phyloP scores from a whole-genome alignment of 1,284 basidiomycete species.

The Trametes polyzona region DNA sequence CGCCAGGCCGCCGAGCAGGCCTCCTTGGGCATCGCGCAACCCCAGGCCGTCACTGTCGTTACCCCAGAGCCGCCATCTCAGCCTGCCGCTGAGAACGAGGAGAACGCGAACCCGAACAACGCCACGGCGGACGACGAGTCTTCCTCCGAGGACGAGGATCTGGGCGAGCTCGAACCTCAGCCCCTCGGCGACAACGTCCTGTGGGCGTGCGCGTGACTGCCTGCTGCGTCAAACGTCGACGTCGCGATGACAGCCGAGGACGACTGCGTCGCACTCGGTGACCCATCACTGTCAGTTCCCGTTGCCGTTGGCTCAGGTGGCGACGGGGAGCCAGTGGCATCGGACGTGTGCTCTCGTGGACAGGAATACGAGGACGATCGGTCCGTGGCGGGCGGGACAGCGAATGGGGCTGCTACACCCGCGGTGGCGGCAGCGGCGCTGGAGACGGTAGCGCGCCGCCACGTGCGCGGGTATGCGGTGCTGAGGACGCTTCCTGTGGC shows the following conservation, averaged over 20 bases:
- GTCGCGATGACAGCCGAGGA: slow-evolving; percentile 1
- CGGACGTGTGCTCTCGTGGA: slow-evolving; percentile 8
- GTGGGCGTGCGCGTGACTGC: slow-evolving; percentile 26
- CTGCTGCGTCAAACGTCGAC: slow-evolving; percentile 11
- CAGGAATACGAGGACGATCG: slow-evolving; percentile 10
- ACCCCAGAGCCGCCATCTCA: not conserved
- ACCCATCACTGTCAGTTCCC: slow-evolving; percentile 19
- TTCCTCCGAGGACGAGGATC: slow-evolving; percentile 32
- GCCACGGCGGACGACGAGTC: slow-evolving; percentile 31
- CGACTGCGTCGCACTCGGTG: slow-evolving; percentile 20
- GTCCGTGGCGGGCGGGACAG: slow-evolving; percentile 14
- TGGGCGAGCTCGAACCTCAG: slow-evolving; percentile 33
- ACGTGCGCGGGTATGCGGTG: slow-evolving; percentile 45
- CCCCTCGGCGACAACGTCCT: slow-evolving; percentile 23
- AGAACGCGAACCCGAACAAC: slow-evolving; percentile 31
- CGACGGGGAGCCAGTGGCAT: not conserved
- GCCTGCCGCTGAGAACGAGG: slow-evolving; percentile 28
- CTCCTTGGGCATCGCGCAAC: slow-evolving; percentile 5
- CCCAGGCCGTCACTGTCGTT: not conserved
- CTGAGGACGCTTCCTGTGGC: slow-evolving; percentile 44
- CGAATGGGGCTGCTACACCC: not conserved
- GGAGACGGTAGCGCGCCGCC: slow-evolving; percentile 38
- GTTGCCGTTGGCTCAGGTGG: not conserved
- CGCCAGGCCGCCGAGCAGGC: slow-evolving; percentile 46
- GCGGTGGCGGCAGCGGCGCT: slow-evolving; percentile 5